These are phyloP conservation scores for Orobanche coerulescens DNA, from an alignment of 257 asterid genomes.

Conservation along the genomic window DNA sequence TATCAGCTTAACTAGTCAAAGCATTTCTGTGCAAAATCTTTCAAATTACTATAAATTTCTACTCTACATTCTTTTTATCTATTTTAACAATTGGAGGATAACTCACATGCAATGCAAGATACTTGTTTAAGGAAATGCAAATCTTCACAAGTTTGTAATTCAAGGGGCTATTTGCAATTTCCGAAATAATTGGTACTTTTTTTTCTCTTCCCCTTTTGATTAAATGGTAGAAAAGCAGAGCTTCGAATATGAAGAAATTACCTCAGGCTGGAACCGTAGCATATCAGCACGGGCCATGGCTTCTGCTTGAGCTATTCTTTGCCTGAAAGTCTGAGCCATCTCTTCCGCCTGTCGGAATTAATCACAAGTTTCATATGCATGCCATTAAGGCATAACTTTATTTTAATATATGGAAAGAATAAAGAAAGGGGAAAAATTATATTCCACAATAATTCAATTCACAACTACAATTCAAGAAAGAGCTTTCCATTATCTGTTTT, in stretches of 20 bases:
- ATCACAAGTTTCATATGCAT: conserved; percentile 12
- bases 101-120: no score
- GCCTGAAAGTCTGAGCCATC: conserved; percentile 99
- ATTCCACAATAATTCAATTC: neutral
- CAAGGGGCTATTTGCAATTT: no score
- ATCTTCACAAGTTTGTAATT: no score
- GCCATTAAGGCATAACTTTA: neutral
- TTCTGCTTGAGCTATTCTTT: conserved; percentile 98
- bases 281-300: conserved; percentile 99
- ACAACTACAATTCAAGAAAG: neutral
- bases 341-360: conserved; percentile 71
- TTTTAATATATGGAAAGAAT: neutral
- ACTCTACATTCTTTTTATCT: no score
- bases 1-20: neutral
- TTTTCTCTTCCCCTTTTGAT: no score
- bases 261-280: conserved; percentile 98
- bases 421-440: no score
- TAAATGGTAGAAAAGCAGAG: neutral
- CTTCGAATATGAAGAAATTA: conserved; percentile 19
- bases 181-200: no score
- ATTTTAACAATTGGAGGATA: no score
- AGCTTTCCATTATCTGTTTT: neutral
- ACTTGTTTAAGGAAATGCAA: no score
- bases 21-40: neutral
- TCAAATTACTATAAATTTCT: no score